Evolutionary conservation across 2,329 filamentous ascomycete genomes (phyloP), one percentile per base, ranked within the genome.

Genomic region (Colletotrichum chlorophyti): DNA sequence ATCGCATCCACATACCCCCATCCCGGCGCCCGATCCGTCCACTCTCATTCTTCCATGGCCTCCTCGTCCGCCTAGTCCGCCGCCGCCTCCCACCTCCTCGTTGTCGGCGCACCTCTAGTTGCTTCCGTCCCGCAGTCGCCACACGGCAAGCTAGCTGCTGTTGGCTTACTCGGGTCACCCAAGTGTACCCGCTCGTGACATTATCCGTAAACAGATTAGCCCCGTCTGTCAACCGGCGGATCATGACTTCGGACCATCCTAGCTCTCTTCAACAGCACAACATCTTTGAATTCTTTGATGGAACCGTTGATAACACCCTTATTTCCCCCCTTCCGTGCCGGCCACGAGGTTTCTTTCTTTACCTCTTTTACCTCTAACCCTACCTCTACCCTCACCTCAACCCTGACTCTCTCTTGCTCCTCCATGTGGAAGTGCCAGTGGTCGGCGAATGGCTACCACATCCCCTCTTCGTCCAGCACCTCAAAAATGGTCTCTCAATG

Each of bases 401-500:
- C 32, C 35, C 40, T 58, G 52, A 57, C 45, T 53, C 27, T 45
- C 59, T 53, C 55, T 17, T 59, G 51, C 51, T 55, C 35, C 43
- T 55, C 31, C 31, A 59, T 55, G 55, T 59, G 43, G 55, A 59
- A 59, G 55, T 32, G 52, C 60, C 47, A 50, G 32, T 58, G 47
- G 45, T 45, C 48, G 59, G 59, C 64, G 63, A 63, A 66, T 66
- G 65, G 63, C 65, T 45, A 61, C 64, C 49, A 58, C 58, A 40
- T 60, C 63, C 37, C 45, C 59, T 40, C 61, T 55, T 52, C 49
- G 40, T 59, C 51, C 29, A 50, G 26, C 55, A 48, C 40, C 43
- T 37, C 61, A 52, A 26, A 64, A 37, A 48, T 68, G 67, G 63
- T 72, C 68, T 9, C 62, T 76, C 17, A 62, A 72, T 48, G 65